Evolutionary conservation across 2,329 filamentous ascomycete species (phyloP), one percentile per base, ranked within the genome.

Genomic region (Fusarium equiseti): DNA sequence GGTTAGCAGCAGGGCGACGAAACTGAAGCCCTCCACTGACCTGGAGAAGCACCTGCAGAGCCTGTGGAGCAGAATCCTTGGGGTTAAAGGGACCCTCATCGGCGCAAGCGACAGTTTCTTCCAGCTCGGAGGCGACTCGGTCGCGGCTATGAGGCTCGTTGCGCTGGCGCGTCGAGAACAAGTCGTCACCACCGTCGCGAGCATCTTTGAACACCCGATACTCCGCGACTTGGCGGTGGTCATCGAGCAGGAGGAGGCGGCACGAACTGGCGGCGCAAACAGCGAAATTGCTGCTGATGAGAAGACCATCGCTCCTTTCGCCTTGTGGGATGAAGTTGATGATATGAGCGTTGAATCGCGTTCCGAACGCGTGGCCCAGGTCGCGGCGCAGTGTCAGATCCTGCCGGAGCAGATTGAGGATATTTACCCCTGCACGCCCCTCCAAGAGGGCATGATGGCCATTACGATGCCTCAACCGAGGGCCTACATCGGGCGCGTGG

Each of bases 401-500:
- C 52, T 45, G 52, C 52, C 52, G 52, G 52, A 55, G 52, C 52
- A 55, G 52, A 56, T 56, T 46, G 54, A 58, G 27, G 54, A 58
- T 48, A 38, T 57, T 40, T 57, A 57, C 54, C 54, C 54, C 18
- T 57, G 55, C 26, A 58, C 55, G 16, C 46, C 55, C 5, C 43
- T 59, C 55, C 55, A 59, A 51, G 55, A 49, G 38, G 43, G 55
- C 45, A 48, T 59, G 45, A 50, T 59, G 45, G 55, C 43, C 16
- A 43, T 49, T 43, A 49, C 55, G 35, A 50, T 51, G 45, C 45
- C 38, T 32, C 44, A 59, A 43, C 44, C 55, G 12, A 43, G 43
- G 27, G 45, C 55, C 35, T 49, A 59, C 55, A 59, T 59, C 45
- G 43, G 44, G 45, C 45, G 55, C 26, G 35, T 43, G 44, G 55